Conservation (phyloP, 306 rosid genomes). For the Begonia peltatifolia region DNA sequence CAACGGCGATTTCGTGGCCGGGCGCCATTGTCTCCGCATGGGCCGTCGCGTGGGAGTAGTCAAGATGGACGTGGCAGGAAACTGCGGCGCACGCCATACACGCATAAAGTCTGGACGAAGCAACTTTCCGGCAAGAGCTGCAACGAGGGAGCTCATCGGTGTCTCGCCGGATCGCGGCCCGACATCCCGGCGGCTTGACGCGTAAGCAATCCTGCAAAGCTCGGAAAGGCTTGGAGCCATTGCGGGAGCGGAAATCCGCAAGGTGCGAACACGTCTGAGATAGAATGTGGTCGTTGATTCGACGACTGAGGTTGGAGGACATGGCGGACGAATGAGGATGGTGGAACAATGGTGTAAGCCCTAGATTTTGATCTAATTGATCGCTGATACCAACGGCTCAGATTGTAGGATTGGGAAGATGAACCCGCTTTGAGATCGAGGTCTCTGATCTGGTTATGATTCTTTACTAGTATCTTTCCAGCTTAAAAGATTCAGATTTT, state of each 20-base stretch:
- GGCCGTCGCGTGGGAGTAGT: slow-evolving; percentile 52
- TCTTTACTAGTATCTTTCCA: too few species aligned
- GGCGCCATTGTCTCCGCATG: slow-evolving; percentile 48
- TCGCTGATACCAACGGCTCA: too few species aligned
- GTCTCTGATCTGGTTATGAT: too few species aligned
- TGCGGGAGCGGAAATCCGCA: slow-evolving; percentile 48
- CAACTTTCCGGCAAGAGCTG: not conserved
- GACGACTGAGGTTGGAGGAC: slow-evolving; percentile 30
- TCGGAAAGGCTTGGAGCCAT: slow-evolving; percentile 71
- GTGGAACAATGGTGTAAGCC: slow-evolving; percentile 5
- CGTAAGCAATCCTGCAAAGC: slow-evolving; percentile 14
- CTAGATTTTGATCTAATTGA: too few species aligned
- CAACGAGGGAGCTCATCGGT: not conserved
- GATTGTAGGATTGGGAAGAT: too few species aligned
- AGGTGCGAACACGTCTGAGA: slow-evolving; percentile 69
- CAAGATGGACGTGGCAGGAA: not conserved
- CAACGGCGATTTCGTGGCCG: slow-evolving; percentile 89
- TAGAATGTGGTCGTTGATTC: slow-evolving; percentile 36
- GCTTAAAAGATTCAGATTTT: too few species aligned
- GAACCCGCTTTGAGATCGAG: too few species aligned
- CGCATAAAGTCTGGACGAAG: not conserved
- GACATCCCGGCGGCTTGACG: not conserved
- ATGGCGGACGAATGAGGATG: slow-evolving; percentile 23
- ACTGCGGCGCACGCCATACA: slow-evolving; percentile 24
- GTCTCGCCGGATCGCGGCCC: not conserved